Evolutionary conservation across 345 rosid species (phyloP).

Genomic region (Excoecaria cochinchinensis): DNA sequence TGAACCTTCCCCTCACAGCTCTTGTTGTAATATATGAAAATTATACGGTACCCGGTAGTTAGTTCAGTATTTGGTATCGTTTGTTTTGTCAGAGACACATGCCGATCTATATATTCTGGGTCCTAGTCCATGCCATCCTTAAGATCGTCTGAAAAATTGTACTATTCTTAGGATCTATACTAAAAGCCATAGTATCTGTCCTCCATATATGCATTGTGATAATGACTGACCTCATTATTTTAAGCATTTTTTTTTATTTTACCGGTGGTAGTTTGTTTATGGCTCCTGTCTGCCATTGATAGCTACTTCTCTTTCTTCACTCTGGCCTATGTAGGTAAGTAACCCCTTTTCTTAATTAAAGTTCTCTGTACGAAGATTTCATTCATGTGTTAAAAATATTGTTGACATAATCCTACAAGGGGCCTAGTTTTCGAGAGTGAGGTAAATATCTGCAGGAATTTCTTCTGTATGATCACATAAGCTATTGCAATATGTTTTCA

Average conservation of each 20-base stretch:
- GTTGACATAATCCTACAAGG: not conserved
- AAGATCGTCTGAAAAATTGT: no score
- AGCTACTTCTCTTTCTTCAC: conserved; percentile 84
- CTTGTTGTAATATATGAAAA: no score
- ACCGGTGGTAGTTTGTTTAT: conserved; percentile 84
- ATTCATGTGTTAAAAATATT: not conserved
- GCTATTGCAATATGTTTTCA: no score
- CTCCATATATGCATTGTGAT: not conserved
- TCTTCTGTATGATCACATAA: no score
- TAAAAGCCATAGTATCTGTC: not conserved
- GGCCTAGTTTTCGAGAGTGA: not conserved
- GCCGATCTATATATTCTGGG: no score
- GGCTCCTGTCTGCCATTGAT: conserved; percentile 83
- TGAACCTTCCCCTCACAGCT: no score
- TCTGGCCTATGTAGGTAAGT: conserved; percentile 74
- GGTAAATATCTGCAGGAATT: not conserved
- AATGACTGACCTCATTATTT: not conserved
- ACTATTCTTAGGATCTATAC: no score
- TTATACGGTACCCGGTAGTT: not conserved
- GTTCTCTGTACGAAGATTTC: not conserved
- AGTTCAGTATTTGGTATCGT: not conserved
- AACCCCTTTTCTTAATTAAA: not conserved
- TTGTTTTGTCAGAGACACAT: no score
- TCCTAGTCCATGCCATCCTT: no score
- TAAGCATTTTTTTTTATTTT: conserved; percentile 20